Base-by-base conservation (phyloP, 345 rosid genomes). In the Eucalyptus marginata region DNA sequence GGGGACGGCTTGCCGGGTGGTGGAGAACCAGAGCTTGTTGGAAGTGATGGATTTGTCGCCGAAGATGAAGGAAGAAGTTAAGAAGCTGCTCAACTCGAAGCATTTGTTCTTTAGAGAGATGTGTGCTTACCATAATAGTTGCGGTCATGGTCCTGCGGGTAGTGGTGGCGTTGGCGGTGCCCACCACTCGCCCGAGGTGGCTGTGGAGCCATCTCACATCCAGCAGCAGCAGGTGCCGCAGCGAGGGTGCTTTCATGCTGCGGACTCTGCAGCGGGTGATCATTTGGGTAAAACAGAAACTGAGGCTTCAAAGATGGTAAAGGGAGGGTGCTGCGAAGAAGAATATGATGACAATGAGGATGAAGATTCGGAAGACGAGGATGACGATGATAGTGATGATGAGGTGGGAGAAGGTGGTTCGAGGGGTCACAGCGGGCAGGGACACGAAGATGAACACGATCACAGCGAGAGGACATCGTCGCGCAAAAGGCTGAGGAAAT, bases 91-190 rank as follows among this genome's bases (percentile, higher is more conserved):
- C 86, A 97, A 95, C 88, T 98, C 99, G 59, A 98, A 98, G 88
- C 99, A 98, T 92, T 91, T 98, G 88, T 98, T 98, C 90, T 98
- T 97, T 87, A 90, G 97, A 86, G 99, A 98, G 92, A 98, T 98
- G 99, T 98, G 99, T 91, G 98, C 99, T 90, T 98, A 98, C 56
- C 99, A 98, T 83, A 97, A 91, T 88, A 97, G 97, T 86, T 98
- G 98, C 86, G 95, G 95, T 51, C 98, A 97, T 92, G 94, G 89
- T 36, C 46, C 90, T 15, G 59, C 59, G 54, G 91, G 87, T 20
- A n/a, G 87, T 8, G 92, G 91, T 68, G 88, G 12, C 31, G 9
- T 27, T 88, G 66, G 89, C 5, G 93, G 90, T 87, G 89, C 90
- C 24, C 92, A 88, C 80, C 95, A 90, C 56, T 94, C 95, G 4